A percentile compares a stretch with the other conserved stretches of the same genome.
Conservation (phyloP, 2,329 filamentous ascomycete species). For the Pseudohalonectria lignicola region DNA sequence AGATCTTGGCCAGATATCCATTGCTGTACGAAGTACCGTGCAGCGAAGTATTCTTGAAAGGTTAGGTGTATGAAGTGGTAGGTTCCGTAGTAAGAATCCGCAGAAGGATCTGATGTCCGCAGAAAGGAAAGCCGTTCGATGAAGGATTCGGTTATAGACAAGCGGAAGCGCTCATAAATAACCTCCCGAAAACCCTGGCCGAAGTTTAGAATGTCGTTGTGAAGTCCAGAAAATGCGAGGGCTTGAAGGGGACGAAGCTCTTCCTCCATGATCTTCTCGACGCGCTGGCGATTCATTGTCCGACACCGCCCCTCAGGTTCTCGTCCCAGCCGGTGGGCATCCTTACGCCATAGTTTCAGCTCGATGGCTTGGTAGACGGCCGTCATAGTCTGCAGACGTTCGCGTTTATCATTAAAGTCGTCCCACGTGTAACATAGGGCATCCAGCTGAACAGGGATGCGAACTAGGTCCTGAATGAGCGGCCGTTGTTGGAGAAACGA, state of each 20-base stretch:
- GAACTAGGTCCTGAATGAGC: conserved; percentile 22
- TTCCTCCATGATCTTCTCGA: conserved; percentile 7
- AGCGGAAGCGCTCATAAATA: conserved; percentile 10
- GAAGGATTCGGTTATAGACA: conserved; percentile 1
- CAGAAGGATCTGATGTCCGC: conserved; percentile 17
- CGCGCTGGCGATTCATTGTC: conserved; percentile 10
- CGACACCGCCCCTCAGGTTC: conserved; percentile 9
- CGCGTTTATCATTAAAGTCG: conserved; percentile 10
- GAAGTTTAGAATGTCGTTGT: conserved; percentile 22
- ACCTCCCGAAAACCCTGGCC: conserved; percentile 8
- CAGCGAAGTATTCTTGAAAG: conserved; percentile 30
- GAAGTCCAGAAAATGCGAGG: conserved; percentile 23
- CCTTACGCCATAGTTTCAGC: conserved; percentile 24
- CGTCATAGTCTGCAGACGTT: no score
- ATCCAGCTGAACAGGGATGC: conserved; percentile 32
- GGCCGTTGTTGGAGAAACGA: conserved; percentile 19
- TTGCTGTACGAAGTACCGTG: conserved; percentile 22
- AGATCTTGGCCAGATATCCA: conserved; percentile 14
- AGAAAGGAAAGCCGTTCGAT: conserved; percentile 22
- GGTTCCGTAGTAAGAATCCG: conserved; percentile 7
- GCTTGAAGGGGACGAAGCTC: conserved; percentile 16
- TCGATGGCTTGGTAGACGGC: conserved; percentile 20
- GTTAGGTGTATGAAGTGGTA: conserved; percentile 31
- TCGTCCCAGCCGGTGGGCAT: conserved; percentile 9
- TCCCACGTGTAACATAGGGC: conserved; percentile 28